Percentiles rank a stretch among this genome's conserved stretches.
Evolutionary conservation across 345 rosid genomes (phyloP).

Genomic region (Eucalyptus coolabah): DNA sequence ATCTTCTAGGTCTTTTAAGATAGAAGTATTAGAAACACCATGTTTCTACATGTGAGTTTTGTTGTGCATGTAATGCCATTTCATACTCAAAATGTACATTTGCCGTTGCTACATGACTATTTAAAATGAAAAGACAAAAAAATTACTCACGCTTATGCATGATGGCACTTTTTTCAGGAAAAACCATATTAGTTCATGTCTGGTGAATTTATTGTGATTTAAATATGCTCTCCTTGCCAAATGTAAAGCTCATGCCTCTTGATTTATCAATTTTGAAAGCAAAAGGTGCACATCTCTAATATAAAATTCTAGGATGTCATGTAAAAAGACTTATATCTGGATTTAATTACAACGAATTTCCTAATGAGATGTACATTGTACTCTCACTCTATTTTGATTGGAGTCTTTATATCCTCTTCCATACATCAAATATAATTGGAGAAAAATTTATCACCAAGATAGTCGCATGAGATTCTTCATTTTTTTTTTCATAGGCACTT

Average conservation of each 20-base stretch:
- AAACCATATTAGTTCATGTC: not conserved
- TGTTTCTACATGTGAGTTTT: not conserved
- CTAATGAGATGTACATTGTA: not conserved
- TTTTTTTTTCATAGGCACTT: not conserved
- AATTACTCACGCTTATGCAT: not conserved
- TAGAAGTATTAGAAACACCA: not conserved
- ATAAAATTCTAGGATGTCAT: not conserved
- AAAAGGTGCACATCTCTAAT: not conserved
- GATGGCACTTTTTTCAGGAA: not conserved
- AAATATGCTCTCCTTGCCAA: not conserved
- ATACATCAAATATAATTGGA: not conserved
- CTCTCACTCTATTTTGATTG: not conserved
- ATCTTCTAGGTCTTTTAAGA: not conserved
- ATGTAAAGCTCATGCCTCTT: not conserved
- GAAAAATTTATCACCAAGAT: not conserved
- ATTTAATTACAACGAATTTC: not conserved
- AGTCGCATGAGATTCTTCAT: not conserved
- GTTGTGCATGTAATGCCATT: not conserved
- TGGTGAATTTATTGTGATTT: not conserved
- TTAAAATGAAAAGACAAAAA: not conserved
- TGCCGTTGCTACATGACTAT: not conserved
- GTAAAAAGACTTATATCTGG: not conserved
- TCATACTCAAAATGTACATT: not conserved
- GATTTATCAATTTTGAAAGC: not conserved
- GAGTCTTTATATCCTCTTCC: not conserved